Percentiles rank a stretch among this genome's conserved stretches.
These are phyloP conservation scores for Spirogloea muscicola DNA, from an alignment of 139 green algal species.

Conservation along the genomic window DNA sequence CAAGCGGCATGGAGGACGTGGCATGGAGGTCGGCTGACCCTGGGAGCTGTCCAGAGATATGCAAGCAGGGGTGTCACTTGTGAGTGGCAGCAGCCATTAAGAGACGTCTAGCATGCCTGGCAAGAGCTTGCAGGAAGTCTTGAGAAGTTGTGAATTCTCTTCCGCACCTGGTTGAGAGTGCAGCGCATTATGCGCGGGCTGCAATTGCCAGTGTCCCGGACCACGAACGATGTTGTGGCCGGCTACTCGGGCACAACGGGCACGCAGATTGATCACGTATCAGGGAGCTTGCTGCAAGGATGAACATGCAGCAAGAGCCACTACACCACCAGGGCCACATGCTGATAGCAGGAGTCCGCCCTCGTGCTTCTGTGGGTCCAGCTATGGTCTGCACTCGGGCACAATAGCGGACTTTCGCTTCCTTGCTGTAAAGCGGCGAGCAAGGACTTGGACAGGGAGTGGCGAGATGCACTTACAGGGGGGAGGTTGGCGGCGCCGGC, in stretches of 20 bases:
- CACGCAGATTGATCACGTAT: background rate
- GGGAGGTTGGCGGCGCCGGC: conserved; percentile 17
- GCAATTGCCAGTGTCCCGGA: conserved; percentile 70
- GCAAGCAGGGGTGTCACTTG: background rate
- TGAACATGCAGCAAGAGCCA: background rate
- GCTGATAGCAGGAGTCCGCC: background rate
- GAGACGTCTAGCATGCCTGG: background rate
- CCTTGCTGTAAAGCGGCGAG: background rate
- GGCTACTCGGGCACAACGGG: conserved; percentile 44
- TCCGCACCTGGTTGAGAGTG: conserved; percentile 66
- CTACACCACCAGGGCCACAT: background rate
- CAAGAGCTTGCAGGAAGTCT: background rate
- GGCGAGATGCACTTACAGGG: conserved; percentile 11
- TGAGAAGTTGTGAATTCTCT: background rate
- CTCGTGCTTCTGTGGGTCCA: background rate
- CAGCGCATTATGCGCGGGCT: conserved; percentile 74
- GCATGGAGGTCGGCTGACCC: conserved; percentile 67
- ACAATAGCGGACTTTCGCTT: background rate
- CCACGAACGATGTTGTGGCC: conserved; percentile 48
- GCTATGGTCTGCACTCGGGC: background rate
- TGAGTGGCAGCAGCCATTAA: background rate
- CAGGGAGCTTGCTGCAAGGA: background rate
- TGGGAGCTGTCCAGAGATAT: conserved; percentile 53
- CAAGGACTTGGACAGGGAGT: background rate
- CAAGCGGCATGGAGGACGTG: conserved; percentile 74